phyloP scores from a whole-genome alignment of 805 yeast genomes.

The Candida rishiriensis region DNA sequence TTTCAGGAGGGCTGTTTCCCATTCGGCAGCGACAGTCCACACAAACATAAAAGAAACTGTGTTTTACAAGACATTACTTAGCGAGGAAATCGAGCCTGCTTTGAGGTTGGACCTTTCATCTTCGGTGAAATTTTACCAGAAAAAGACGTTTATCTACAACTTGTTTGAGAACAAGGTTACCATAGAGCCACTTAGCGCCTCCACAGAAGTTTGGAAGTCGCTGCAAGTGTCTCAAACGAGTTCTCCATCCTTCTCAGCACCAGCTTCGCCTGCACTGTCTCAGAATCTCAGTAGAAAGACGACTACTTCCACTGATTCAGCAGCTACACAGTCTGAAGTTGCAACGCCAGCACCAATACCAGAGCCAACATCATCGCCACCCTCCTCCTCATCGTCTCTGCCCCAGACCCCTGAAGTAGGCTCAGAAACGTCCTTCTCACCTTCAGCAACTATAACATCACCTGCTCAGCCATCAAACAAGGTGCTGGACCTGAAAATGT shows the following conservation, averaged over 20 bases:
- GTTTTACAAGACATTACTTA: slow-evolving; percentile 59
- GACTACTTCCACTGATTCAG: slow-evolving; percentile 1
- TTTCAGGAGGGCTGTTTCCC: slow-evolving; percentile 37
- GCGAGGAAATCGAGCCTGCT: slow-evolving; percentile 78
- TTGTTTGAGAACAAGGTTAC: slow-evolving; percentile 76
- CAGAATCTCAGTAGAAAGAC: too few species aligned
- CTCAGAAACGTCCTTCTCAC: slow-evolving; percentile 5
- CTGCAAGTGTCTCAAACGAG: slow-evolving; percentile 14
- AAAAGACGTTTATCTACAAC: slow-evolving; percentile 56
- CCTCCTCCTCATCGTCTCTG: too few species aligned
- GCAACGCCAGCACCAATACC: too few species aligned
- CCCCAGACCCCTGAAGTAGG: too few species aligned
- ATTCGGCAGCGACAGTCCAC: slow-evolving; percentile 1
- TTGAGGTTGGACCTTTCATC: slow-evolving; percentile 60
- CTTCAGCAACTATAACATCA: slow-evolving; percentile 5
- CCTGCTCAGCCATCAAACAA: slow-evolving; percentile 13
- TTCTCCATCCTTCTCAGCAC: slow-evolving; percentile 6
- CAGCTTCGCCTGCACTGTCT: slow-evolving; percentile 10
- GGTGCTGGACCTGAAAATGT: slow-evolving; percentile 13
- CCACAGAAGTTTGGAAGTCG: slow-evolving; percentile 67
- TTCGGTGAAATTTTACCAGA: slow-evolving; percentile 53
- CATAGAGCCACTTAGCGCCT: slow-evolving; percentile 82
- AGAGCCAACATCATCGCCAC: too few species aligned
- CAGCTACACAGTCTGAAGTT: background rate
- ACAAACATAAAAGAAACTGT: slow-evolving; percentile 42